phyloP scores from a whole-genome alignment of 2,329 filamentous ascomycete species.

The Venturia carpophila region DNA sequence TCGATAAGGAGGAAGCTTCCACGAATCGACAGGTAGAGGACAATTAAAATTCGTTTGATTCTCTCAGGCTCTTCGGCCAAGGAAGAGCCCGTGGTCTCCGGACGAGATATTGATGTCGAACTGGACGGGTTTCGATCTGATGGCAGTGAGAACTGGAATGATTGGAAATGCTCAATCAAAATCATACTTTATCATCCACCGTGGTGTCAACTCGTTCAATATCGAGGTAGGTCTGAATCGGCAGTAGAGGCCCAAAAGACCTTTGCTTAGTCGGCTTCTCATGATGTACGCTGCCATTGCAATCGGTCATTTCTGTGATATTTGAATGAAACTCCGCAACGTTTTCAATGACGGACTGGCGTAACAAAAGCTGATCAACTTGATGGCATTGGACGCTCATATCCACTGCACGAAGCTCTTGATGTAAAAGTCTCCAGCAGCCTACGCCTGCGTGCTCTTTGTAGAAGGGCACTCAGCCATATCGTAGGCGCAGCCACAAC shows the following conservation, averaged over 20 bases:
- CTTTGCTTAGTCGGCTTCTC: conserved; percentile 3
- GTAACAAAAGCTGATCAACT: background rate
- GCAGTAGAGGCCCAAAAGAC: background rate
- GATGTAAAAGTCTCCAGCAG: background rate
- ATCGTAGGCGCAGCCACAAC: conserved; percentile 7
- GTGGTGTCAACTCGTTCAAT: background rate
- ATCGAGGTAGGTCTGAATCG: background rate
- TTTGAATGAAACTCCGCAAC: background rate
- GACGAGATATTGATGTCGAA: conserved; percentile 11
- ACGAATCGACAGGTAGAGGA: conserved; percentile 19
- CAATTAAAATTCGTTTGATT: conserved; percentile 14
- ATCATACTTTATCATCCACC: background rate
- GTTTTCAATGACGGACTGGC: background rate
- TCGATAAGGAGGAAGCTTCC: conserved; percentile 11
- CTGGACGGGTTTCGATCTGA: background rate
- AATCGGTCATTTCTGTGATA: background rate
- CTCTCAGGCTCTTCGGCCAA: conserved; percentile 13
- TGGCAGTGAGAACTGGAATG: background rate
- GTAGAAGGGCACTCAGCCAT: background rate
- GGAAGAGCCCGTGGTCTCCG: too few species aligned
- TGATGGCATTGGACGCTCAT: background rate
- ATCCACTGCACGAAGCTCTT: background rate
- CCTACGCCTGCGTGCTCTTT: background rate
- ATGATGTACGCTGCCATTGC: background rate
- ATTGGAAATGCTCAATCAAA: background rate